Conservation (phyloP, 768 basidiomycete species). For the Hypsizygus marmoreus region DNA sequence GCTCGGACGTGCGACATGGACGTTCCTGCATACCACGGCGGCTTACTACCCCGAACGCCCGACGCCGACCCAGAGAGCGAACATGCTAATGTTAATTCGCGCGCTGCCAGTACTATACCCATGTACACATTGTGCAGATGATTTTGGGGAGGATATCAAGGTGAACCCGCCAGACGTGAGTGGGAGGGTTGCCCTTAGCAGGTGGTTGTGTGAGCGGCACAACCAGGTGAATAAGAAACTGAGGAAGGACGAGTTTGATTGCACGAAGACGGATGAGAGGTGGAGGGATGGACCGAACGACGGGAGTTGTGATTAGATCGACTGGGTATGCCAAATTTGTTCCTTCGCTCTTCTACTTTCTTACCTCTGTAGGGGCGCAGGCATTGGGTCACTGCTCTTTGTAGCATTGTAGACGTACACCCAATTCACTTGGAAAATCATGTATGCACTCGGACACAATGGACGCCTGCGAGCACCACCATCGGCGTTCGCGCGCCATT, state of each 20-base stretch:
- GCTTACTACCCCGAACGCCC: slow-evolving; percentile 93
- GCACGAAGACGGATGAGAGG: slow-evolving; percentile 77
- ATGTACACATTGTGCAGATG: slow-evolving; percentile 80
- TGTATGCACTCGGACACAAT: too few relatives aligned
- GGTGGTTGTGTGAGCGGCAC: slow-evolving; percentile 91
- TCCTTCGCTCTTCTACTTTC: too few relatives aligned
- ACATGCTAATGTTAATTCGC: slow-evolving; percentile 81
- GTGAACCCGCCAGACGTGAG: slow-evolving; percentile 77
- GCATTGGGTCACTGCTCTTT: too few relatives aligned
- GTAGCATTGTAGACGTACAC: too few relatives aligned
- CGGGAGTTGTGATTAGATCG: slow-evolving; percentile 80
- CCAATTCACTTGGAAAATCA: too few relatives aligned
- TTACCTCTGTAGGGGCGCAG: too few relatives aligned
- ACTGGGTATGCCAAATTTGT: too few relatives aligned
- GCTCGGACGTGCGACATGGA: slow-evolving; percentile 93
- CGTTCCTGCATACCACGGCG: slow-evolving; percentile 93
- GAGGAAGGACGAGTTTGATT: slow-evolving; percentile 85
- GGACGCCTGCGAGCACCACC: too few relatives aligned
- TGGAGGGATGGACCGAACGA: slow-evolving; percentile 92
- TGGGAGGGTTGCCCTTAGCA: slow-evolving; percentile 63
- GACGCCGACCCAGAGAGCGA: slow-evolving; percentile 69
- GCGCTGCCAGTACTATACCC: slow-evolving; percentile 87
- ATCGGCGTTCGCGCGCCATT: too few relatives aligned
- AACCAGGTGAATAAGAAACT: slow-evolving; percentile 89
- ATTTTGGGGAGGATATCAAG: slow-evolving; percentile 75